Conservation (phyloP, 2,329 filamentous ascomycete species). For the Helicocarpus griseus region DNA sequence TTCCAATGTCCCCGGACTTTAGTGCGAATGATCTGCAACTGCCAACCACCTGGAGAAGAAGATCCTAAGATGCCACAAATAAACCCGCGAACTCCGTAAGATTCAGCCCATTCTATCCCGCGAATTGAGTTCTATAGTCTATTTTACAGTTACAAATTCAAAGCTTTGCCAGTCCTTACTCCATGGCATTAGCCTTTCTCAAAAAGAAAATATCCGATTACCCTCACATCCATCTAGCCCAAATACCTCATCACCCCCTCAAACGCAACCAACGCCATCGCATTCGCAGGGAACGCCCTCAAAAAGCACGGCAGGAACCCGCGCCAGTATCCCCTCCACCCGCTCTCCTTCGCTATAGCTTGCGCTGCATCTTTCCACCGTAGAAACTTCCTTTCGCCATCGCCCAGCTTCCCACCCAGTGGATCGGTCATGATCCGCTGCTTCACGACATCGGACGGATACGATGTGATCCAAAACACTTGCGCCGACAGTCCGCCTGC, state of each 20-base stretch:
- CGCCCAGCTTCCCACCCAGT: conserved; percentile 58
- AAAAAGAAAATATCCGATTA: too few relatives aligned
- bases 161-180: too few relatives aligned
- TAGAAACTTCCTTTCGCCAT: conserved; percentile 58
- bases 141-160: too few relatives aligned
- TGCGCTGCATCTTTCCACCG: conserved; percentile 71
- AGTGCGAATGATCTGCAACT: too few relatives aligned
- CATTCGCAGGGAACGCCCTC: conserved; percentile 90
- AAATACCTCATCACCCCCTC: conserved; percentile 72
- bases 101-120: too few relatives aligned
- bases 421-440: conserved; percentile 96
- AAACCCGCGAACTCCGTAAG: too few relatives aligned
- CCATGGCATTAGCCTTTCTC: too few relatives aligned
- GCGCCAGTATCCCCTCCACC: conserved; percentile 76
- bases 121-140: too few relatives aligned
- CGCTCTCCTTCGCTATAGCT: conserved; percentile 66
- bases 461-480: conserved; percentile 87
- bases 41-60: too few relatives aligned
- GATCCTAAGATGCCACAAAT: too few relatives aligned
- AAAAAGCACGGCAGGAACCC: conserved; percentile 92
- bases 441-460: conserved; percentile 89
- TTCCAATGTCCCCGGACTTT: too few relatives aligned
- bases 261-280: conserved; percentile 84
- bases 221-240: conserved; percentile 18
- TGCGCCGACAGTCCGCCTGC: conserved; percentile 88